These are phyloP conservation scores for Artemisia argyi DNA, from an alignment of 129 eudicot genomes.

Conservation along the genomic window DNA sequence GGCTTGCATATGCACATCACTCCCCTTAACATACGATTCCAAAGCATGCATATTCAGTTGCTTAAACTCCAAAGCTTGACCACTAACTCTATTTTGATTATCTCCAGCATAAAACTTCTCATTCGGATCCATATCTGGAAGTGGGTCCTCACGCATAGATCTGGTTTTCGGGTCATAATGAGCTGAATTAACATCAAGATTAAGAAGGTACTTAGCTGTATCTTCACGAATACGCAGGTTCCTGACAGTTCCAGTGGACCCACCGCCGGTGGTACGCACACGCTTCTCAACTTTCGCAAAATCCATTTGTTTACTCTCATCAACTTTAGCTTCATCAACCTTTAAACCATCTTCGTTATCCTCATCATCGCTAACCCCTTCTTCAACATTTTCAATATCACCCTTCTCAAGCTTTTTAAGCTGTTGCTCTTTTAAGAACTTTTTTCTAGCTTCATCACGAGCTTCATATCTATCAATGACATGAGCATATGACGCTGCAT, in stretches of 20 bases:
- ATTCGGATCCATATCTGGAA: slow-evolving; percentile 92
- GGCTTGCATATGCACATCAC: slow-evolving; percentile 96
- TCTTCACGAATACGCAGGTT: slow-evolving; percentile 91
- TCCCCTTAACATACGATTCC: slow-evolving; percentile 96
- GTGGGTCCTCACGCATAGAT: slow-evolving; percentile 98
- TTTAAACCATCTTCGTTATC: slow-evolving; percentile 78
- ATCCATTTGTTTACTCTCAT: slow-evolving; percentile 95
- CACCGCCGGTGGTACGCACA: slow-evolving; percentile 96
- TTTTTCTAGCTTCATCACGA: slow-evolving; percentile 79
- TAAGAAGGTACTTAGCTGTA: slow-evolving; percentile 87
- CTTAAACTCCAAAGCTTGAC: slow-evolving; percentile 98
- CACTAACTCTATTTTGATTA: slow-evolving; percentile 86
- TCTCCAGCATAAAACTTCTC: slow-evolving; percentile 87
- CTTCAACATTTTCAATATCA: slow-evolving; percentile 49
- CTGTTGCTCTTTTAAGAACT: slow-evolving; percentile 75
- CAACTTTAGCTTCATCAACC: slow-evolving; percentile 95
- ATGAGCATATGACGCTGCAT: slow-evolving; percentile 69
- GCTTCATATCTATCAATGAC: slow-evolving; percentile 84
- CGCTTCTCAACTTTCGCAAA: slow-evolving; percentile 97
- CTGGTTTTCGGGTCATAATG: slow-evolving; percentile 96
- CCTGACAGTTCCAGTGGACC: slow-evolving; percentile 58
- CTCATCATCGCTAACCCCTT: slow-evolving; percentile 65
- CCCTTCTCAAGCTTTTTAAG: slow-evolving; percentile 80
- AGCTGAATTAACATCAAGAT: slow-evolving; percentile 92
- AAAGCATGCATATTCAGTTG: slow-evolving; percentile 85